These are phyloP conservation scores for Mycena leptocephala DNA, from an alignment of 768 basidiomycete genomes.

Conservation along the genomic window DNA sequence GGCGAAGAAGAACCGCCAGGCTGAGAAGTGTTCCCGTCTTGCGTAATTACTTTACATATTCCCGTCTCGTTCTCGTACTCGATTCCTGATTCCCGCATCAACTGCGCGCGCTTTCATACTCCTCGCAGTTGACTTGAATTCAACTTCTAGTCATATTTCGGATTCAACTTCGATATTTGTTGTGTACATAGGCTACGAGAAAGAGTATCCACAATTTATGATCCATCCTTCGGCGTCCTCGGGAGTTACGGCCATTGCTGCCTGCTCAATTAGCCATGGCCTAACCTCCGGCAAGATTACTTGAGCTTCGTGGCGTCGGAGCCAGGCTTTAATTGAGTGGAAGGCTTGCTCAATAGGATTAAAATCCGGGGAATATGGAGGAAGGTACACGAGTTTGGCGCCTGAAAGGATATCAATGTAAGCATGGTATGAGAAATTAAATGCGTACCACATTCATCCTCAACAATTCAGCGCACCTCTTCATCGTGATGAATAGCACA, in stretches of 20 bases:
- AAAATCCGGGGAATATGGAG: slow-evolving; percentile 51
- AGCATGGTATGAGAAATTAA: no score
- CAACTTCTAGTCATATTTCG: no score
- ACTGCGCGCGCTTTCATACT: no score
- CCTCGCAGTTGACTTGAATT: no score
- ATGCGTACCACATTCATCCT: slow-evolving; percentile 44
- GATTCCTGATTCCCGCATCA: no score
- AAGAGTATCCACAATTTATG: slow-evolving; percentile 5
- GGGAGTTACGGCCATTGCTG: slow-evolving; percentile 32
- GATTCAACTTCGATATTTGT: no score
- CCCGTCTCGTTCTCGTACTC: no score
- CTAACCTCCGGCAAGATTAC: slow-evolving; percentile 16
- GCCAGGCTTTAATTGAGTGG: slow-evolving; percentile 52
- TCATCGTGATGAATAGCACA: slow-evolving; percentile 59
- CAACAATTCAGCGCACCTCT: slow-evolving; percentile 49
- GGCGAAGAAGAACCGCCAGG: no score
- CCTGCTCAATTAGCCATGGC: slow-evolving; percentile 43
- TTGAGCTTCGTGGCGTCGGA: no score
- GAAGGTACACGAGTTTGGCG: slow-evolving; percentile 41
- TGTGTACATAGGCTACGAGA: no score
- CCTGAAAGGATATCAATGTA: not conserved
- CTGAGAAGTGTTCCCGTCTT: no score
- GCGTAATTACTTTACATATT: no score
- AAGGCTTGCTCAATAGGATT: slow-evolving; percentile 56
- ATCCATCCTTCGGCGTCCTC: slow-evolving; percentile 40